These are phyloP conservation scores for Dendrostoma leiphaemia DNA, from an alignment of 2,329 filamentous ascomycete genomes.

Conservation along the genomic window DNA sequence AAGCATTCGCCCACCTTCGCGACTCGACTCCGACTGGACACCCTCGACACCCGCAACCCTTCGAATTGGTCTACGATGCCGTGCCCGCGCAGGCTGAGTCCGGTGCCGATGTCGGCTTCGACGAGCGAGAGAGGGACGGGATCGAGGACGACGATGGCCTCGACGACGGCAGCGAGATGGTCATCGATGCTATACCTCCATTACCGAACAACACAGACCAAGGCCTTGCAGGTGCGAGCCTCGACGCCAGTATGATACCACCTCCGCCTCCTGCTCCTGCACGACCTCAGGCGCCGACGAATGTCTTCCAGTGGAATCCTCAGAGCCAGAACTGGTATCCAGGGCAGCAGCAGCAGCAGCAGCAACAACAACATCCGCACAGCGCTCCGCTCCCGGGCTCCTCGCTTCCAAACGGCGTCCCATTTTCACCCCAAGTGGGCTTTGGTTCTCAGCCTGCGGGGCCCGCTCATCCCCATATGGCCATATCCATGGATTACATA, in stretches of 20 bases:
- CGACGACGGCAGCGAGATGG: slow-evolving; percentile 30
- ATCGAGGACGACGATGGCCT: slow-evolving; percentile 28
- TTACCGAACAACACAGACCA: neutral
- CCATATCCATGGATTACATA: slow-evolving; percentile 15
- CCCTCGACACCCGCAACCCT: slow-evolving; percentile 13
- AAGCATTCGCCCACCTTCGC: slow-evolving; percentile 44
- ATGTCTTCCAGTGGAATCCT: slow-evolving; percentile 8
- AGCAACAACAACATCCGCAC: slow-evolving; percentile 3
- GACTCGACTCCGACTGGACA: slow-evolving; percentile 25
- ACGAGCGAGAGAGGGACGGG: slow-evolving; percentile 35
- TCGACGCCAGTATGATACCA: slow-evolving; percentile 15
- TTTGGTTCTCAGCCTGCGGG: neutral
- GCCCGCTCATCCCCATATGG: neutral
- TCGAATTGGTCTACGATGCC: slow-evolving; percentile 16
- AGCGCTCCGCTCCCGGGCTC: slow-evolving; percentile 2
- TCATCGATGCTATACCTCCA: slow-evolving; percentile 24
- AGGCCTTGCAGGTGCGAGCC: slow-evolving; percentile 1
- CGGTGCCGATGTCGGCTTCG: slow-evolving; percentile 33
- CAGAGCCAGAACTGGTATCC: slow-evolving; percentile 13
- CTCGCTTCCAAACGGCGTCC: neutral
- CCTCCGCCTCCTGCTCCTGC: slow-evolving; percentile 16
- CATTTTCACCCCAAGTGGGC: neutral
- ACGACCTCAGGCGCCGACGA: neutral
- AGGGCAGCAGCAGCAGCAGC: neutral
- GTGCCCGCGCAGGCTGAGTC: slow-evolving; percentile 8